Evolutionary conservation across 768 basidiomycete species (phyloP).

Genomic region (Termitomyces titanicus): DNA sequence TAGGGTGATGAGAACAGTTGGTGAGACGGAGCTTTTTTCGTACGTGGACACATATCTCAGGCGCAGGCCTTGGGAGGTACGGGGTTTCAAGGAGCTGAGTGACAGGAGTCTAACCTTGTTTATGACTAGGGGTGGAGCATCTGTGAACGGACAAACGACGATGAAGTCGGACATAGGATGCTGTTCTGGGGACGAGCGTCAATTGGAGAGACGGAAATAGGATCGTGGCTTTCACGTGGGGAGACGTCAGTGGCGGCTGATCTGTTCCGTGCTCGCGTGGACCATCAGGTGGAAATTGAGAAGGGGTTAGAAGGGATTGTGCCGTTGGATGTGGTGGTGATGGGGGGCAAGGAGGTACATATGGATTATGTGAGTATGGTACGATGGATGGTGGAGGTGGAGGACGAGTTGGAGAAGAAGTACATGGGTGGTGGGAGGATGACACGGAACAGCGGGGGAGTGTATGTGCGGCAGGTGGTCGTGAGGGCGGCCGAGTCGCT

Average conservation of each 20-base stretch:
- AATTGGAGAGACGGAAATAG: conserved; percentile 18
- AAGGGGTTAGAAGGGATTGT: conserved; percentile 47
- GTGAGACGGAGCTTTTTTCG: conserved; percentile 45
- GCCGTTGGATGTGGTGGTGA: conserved; percentile 34
- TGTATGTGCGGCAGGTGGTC: conserved; percentile 39
- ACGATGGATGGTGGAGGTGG: conserved; percentile 57
- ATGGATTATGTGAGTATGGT: conserved; percentile 73
- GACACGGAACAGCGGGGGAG: conserved; percentile 55
- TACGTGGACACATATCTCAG: conserved; percentile 51
- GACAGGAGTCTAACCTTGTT: neutral
- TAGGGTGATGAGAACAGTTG: conserved; percentile 5
- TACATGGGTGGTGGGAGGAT: conserved; percentile 30
- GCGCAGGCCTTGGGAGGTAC: conserved; percentile 26
- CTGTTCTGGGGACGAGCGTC: conserved; percentile 30
- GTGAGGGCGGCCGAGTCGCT: conserved; percentile 33
- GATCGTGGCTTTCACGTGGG: too few relatives aligned
- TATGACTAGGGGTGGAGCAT: conserved; percentile 22
- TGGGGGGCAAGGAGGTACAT: conserved; percentile 45
- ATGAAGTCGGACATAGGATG: conserved; percentile 51
- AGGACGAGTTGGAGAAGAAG: conserved; percentile 49
- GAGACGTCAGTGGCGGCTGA: too few relatives aligned
- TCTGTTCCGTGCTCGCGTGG: conserved; percentile 40
- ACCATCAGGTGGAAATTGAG: conserved; percentile 38
- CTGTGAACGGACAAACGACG: conserved; percentile 40
- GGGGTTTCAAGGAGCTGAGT: too few relatives aligned